phyloP scores from a whole-genome alignment of 768 basidiomycete species.

The Leccinellum albellum region DNA sequence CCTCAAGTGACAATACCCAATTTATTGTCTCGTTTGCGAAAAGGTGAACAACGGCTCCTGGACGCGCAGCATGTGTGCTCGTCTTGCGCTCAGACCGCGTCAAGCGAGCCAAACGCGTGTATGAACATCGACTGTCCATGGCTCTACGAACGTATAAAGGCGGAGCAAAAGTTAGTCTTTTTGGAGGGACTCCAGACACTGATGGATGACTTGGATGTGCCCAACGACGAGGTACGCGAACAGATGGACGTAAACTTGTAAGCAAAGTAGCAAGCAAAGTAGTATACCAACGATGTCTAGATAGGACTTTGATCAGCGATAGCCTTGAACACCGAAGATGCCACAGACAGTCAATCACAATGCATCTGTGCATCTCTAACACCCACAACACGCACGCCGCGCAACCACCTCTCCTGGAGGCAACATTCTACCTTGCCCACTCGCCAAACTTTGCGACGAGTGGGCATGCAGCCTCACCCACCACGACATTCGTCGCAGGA shows the following conservation, averaged over 20 bases:
- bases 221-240: background rate
- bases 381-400: too few species aligned
- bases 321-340: too few species aligned
- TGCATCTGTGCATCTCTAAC: too few species aligned
- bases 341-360: too few species aligned
- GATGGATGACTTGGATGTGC: constrained; percentile 26
- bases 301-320: background rate
- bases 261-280: background rate
- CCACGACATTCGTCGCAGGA: too few species aligned
- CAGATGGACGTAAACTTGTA: constrained; percentile 1
- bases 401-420: too few species aligned
- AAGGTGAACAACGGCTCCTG: constrained; percentile 50
- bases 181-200: constrained; percentile 30
- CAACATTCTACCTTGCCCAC: too few species aligned
- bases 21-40: constrained; percentile 51
- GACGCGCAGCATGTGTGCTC: constrained; percentile 68
- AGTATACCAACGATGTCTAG: too few species aligned
- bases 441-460: too few species aligned
- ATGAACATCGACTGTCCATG: constrained; percentile 85
- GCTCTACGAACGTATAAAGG: constrained; percentile 68
- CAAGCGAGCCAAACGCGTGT: constrained; percentile 63
- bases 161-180: constrained; percentile 39
- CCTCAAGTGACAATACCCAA: constrained; percentile 53
- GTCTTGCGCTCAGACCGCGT: constrained; percentile 58
- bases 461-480: too few species aligned